Evolutionary conservation across 441 rosid species (phyloP).

Genomic region (Cnidoscolus chayamansa): DNA sequence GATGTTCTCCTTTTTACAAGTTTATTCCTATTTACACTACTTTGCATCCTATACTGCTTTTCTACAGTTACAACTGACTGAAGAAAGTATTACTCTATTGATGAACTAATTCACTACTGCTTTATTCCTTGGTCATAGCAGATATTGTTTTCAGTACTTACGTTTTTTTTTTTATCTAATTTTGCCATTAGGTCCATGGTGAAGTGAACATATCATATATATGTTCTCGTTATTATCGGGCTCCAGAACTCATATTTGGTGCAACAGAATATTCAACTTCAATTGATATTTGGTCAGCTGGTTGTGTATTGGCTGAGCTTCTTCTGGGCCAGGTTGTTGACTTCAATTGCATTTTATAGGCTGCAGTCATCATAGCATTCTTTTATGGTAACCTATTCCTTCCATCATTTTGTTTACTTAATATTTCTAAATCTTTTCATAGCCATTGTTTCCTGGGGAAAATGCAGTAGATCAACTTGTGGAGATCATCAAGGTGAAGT

Average conservation of each 20-base stretch:
- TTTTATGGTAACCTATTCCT: background rate
- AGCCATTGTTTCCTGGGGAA: background rate
- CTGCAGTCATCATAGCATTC: background rate
- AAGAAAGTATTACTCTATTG: too few species aligned
- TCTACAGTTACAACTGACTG: too few species aligned
- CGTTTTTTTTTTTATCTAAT: too few species aligned
- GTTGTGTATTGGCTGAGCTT: conserved; percentile 3
- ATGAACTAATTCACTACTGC: too few species aligned
- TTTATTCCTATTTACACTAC: too few species aligned
- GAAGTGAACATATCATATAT: background rate
- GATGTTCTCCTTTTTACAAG: too few species aligned
- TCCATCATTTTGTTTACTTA: background rate
- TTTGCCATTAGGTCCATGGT: background rate
- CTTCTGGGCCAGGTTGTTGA: background rate
- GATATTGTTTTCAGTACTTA: background rate
- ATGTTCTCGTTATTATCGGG: background rate
- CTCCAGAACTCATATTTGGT: background rate
- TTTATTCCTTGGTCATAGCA: too few species aligned
- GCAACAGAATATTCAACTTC: background rate
- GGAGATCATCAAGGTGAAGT: background rate
- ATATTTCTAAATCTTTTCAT: background rate
- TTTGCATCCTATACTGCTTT: too few species aligned
- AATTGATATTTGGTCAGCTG: conserved; percentile 2
- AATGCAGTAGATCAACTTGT: background rate
- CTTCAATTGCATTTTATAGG: too few species aligned